Base-by-base conservation (phyloP, 352 stramenopile species). In the Halophytophthora batemanensis region DNA sequence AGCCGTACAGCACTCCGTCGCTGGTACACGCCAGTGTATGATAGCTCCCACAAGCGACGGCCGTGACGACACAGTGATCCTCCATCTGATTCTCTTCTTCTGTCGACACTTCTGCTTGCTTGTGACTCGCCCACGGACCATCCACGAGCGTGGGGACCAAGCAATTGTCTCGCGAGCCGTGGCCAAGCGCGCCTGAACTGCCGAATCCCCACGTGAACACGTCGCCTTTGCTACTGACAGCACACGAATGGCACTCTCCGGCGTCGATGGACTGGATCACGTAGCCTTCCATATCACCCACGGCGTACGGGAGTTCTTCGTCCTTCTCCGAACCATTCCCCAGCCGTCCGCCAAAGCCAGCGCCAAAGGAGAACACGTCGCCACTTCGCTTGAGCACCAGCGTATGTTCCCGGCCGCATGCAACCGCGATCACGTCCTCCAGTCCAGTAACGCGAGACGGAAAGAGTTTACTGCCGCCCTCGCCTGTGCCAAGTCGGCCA, bases 191-290 rank as follows among this genome's bases (percentile, higher is more conserved):
- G 2, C 85, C 85, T 1, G 82, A 94, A 22, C 61, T 77, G n/a
- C 86, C 84, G 42, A 94, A 93, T 0, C 86, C 85, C 85, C 85
- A 96, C 14, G 82, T 95, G 33, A 83, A 96, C 11, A 96, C 66
- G 10, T 87, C 61, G 4, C 85, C 86, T 1, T 77, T 57, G 31
- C 63, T 48, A 29, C 57, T 87, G 34, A 95, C 48, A 4, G 78
- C 86, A 41, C 61, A 74, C 1, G 85, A 94, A 38, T 96, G 86
- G 40, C 83, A 92, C 48, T 95, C 85, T 4, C 85, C 86, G 23
- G 80, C 86, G 33, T 90, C 79, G 2, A 90, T 58, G 2, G 61
- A 37, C 2, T 77, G 56, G 19, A 96, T 70, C 2, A 50, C 37
- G 31, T 77, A 56, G 15, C 36, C 50, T 2, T 71, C 50, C 14